Evolutionary conservation across 2,329 filamentous ascomycete species (phyloP), one percentile per base, ranked within the genome.

Genomic region (Pseudogymnoascus sp.): DNA sequence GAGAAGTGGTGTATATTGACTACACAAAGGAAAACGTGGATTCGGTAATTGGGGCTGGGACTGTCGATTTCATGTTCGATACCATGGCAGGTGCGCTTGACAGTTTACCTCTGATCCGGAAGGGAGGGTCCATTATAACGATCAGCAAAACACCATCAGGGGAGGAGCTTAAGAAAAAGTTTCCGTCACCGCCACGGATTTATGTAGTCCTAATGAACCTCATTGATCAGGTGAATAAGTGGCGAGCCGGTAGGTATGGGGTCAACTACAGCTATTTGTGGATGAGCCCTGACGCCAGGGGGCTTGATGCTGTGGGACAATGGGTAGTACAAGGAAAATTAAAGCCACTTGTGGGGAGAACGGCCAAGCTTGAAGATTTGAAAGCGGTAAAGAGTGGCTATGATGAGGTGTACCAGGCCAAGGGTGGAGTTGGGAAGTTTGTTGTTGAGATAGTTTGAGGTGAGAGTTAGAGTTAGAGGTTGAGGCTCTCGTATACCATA

Each of bases 1-100:
- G 82, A 69, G 74, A 81, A 65, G 70, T 83, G 26, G 73, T 83
- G 64, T 61, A 61, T 42, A n/a, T 61, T 5, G 81, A 84, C 68
- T 85, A 85, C 71, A 78, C 74, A 63, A 77, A 71, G 47, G 69
- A 75, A 33, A 71, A 77, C 4, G 70, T 81, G 2, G 67, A 71
- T 33, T 65, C 74, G 5, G 71, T 63, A 15, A 75, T 83, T 1
- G 73, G 76, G 2, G 69, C 68, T 2, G 78, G 76, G 23, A 78
- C 72, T 17, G 77, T 83, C 2, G 82, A 84, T 67, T 77, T 83
- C 62, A 75, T 80, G 26, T 75, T 79, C 60, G 82, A 81, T 69
- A 83, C 82, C 21, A 76, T 79, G 40, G 76, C 74, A 65, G 65
- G 67, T 11, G 72, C 77, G 0, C 70, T 82, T 59, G 67, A 71